Conservation (phyloP, 2,329 filamentous ascomycete genomes). For the Amylocarpus encephaloides region DNA sequence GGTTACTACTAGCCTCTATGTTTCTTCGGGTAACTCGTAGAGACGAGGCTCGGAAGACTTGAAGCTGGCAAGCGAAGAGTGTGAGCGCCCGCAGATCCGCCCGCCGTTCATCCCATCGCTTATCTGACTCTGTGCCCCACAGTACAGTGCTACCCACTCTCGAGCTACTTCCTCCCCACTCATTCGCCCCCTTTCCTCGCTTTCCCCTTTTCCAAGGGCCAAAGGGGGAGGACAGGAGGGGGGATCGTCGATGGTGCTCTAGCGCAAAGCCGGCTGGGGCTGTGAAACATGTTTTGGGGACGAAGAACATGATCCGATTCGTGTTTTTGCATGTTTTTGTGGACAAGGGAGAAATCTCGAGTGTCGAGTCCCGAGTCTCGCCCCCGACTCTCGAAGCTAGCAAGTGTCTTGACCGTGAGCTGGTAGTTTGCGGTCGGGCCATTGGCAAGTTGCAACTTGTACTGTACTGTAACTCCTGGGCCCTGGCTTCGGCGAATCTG, state of each 20-base stretch:
- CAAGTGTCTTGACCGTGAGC: too few relatives aligned
- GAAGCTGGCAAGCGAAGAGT: neutral
- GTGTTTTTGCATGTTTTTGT: neutral
- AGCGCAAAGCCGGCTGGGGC: neutral
- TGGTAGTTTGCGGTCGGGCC: too few relatives aligned
- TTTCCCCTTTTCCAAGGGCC: too few relatives aligned
- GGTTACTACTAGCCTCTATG: too few relatives aligned
- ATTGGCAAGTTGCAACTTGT: neutral
- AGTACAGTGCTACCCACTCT: neutral
- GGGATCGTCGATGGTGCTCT: neutral
- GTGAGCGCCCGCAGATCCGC: neutral
- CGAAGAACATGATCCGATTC: too few relatives aligned
- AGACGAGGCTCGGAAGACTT: neutral
- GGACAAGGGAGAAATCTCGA: too few relatives aligned
- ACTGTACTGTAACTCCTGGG: too few relatives aligned
- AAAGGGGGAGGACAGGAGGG: too few relatives aligned
- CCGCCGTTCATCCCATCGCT: neutral
- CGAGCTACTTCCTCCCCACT: neutral
- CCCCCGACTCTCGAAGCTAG: too few relatives aligned
- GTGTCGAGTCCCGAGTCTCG: too few relatives aligned
- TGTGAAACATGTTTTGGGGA: constrained; percentile 1
- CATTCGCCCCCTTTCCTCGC: neutral
- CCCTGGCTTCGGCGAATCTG: neutral
- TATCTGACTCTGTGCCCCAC: neutral
- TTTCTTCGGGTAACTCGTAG: neutral